Conservation (phyloP, 805 yeast genomes). For the Kuraishia molischiana region DNA sequence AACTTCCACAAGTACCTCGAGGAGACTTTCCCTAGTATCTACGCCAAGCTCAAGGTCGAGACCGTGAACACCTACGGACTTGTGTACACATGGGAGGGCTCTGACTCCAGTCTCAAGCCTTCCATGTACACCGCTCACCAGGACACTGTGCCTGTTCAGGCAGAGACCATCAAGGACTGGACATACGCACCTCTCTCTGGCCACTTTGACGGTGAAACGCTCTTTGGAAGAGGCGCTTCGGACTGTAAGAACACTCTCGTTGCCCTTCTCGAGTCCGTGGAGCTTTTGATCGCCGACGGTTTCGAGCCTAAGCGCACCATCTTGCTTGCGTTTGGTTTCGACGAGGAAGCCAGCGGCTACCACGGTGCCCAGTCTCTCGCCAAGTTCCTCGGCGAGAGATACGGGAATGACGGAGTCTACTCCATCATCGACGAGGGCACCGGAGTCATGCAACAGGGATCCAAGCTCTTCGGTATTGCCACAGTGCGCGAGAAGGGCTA, state of each 20-base stretch:
- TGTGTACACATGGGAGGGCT: conserved; percentile 54
- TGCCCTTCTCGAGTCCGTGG: conserved; percentile 55
- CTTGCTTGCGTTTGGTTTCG: conserved; percentile 60
- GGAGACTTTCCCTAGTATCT: conserved; percentile 43
- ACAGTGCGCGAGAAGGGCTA: conserved; percentile 58
- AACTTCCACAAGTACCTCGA: conserved; percentile 45
- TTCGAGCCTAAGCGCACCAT: conserved; percentile 55
- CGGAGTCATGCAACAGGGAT: conserved; percentile 20
- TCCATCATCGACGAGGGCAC: conserved; percentile 67
- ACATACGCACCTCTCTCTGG: conserved; percentile 55
- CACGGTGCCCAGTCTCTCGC: conserved; percentile 48
- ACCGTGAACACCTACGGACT: conserved; percentile 53
- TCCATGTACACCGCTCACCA: conserved; percentile 61
- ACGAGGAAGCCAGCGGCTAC: conserved; percentile 64
- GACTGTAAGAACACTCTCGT: conserved; percentile 65
- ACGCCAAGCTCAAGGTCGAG: conserved; percentile 36
- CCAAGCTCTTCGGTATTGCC: conserved; percentile 37
- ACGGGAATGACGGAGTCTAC: conserved; percentile 48
- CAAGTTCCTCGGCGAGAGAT: conserved; percentile 33
- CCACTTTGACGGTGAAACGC: conserved; percentile 46
- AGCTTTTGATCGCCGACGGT: conserved; percentile 37
- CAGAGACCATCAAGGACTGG: conserved; percentile 48
- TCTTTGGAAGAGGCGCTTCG: conserved; percentile 69
- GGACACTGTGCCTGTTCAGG: conserved; percentile 73
- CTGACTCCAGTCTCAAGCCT: conserved; percentile 44